Conservation (phyloP, 139 green algal species). For the Tetraselmis striata region DNA sequence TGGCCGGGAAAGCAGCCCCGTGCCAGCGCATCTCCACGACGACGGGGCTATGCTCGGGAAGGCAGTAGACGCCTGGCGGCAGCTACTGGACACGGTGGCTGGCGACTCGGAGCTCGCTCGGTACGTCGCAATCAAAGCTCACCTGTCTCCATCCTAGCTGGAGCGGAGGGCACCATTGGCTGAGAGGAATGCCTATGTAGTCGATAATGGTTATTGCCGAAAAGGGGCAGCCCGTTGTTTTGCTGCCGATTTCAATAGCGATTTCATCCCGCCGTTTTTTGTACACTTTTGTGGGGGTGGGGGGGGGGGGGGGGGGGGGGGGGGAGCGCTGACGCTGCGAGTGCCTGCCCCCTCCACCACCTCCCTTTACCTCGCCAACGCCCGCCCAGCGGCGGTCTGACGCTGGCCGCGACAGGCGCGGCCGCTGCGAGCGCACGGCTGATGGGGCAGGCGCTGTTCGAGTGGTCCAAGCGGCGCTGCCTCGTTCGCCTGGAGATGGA, state of each 20-base stretch:
- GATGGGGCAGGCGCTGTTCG: background rate
- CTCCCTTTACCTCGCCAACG: no score
- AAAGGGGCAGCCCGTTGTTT: no score
- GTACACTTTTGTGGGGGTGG: background rate
- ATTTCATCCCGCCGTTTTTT: background rate
- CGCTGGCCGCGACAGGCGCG: background rate
- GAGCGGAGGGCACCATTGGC: no score
- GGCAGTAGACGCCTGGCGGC: background rate
- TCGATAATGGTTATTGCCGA: no score
- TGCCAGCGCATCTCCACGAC: background rate
- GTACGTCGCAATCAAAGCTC: no score
- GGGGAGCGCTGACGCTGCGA: no score
- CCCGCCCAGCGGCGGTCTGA: background rate
- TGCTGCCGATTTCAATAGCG: background rate
- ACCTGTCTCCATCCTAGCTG: no score
- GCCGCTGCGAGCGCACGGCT: background rate
- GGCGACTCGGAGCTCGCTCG: background rate
- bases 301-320: no score
- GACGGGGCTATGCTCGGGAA: background rate
- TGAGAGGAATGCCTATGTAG: no score
- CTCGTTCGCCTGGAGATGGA: constrained; percentile 21
- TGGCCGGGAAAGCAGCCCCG: background rate
- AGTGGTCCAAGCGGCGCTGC: background rate
- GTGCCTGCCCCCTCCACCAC: no score
- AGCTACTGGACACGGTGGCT: background rate